These are phyloP conservation scores for Pseudonectria foliicola DNA, from an alignment of 2,329 filamentous ascomycete genomes.

Conservation along the genomic window DNA sequence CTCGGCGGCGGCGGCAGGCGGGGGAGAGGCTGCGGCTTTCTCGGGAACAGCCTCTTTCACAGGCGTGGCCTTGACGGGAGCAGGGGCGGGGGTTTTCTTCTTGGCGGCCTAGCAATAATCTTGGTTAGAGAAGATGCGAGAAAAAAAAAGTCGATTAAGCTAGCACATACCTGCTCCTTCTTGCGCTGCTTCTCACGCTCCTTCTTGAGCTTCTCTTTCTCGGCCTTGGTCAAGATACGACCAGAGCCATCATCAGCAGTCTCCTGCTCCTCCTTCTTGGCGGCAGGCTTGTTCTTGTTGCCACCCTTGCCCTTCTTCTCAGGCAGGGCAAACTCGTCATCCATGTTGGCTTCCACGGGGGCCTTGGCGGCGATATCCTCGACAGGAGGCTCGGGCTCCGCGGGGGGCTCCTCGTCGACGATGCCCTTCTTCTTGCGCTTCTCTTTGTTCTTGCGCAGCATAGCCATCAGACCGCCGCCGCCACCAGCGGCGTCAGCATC, in stretches of 20 bases:
- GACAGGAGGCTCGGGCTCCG: conserved; percentile 51
- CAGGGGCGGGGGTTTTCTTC: conserved; percentile 46
- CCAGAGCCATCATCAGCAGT: conserved; percentile 51
- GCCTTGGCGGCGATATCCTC: conserved; percentile 59
- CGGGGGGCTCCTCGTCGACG: conserved; percentile 48
- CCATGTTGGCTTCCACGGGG: conserved; percentile 71
- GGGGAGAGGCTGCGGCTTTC: conserved; percentile 52
- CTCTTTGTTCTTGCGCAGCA: conserved; percentile 72
- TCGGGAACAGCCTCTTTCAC: conserved; percentile 37
- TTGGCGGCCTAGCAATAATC: conserved; percentile 55
- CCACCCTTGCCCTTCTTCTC: conserved; percentile 67
- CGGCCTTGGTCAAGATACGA: conserved; percentile 86
- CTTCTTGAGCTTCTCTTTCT: conserved; percentile 98
- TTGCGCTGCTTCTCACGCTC: conserved; percentile 97
- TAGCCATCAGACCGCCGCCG: conserved; percentile 67
- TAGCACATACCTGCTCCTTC: conserved; percentile 73
- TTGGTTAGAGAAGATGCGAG: conserved; percentile 8
- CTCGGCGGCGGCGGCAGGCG: conserved; percentile 31
- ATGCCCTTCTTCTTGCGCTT: conserved; percentile 88
- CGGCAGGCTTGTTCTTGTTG: conserved; percentile 32
- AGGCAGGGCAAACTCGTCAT: conserved; percentile 78
- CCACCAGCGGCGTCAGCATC: conserved; percentile 47
- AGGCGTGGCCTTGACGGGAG: conserved; percentile 30
- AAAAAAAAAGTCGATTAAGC: neutral
- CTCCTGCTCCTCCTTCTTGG: conserved; percentile 40